Evolutionary conservation across 345 rosid species (phyloP), one percentile per base, ranked within the genome.

Genomic region (Turritis glabra): DNA sequence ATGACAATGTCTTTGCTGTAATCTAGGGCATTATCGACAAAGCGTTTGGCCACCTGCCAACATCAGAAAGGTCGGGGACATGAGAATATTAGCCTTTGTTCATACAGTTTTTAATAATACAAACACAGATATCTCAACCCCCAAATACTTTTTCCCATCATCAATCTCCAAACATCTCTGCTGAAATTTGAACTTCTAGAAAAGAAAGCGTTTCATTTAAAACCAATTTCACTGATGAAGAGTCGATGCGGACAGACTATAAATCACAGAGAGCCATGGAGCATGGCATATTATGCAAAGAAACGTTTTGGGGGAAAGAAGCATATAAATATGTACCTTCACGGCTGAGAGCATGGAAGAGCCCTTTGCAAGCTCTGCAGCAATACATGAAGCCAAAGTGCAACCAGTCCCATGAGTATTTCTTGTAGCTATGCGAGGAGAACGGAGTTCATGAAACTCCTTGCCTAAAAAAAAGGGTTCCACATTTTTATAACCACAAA

Each of bases 381-480:
- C 99, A 73, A 95, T 89, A 30, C 90, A 87, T n/a, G 99, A 95
- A 40, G 97, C 99, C 87, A 95, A 79, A 66, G 87, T 95, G 83
- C 99, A 95, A 59, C 99, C 99, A 65, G 99, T 90, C 60, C 99
- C 99, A 72, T 92, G 97, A 73, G 96, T 87, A 57, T 92, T 92
- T 60, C 75, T 82, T 69, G 97, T 95, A 74, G 77, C 78, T 74
- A 92, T 67, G 37, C 99, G 93, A 47, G 89, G 69, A 22, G 90
- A 84, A 65, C 76, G 73, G 66, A 95, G 82, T 66, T 90, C 97
- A 71, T 87, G 79, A 78, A 81, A 82, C 29, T 84, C 82, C 52
- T 80, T 72, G 22, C 98, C 97, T 94, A 82, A 22, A 35, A 63
- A 63, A 63, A 38, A 59, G 63, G 27, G 50, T 60, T 46, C 35